phyloP scores from a whole-genome alignment of 495 filamentous ascomycete species.

The Neurospora sp. region DNA sequence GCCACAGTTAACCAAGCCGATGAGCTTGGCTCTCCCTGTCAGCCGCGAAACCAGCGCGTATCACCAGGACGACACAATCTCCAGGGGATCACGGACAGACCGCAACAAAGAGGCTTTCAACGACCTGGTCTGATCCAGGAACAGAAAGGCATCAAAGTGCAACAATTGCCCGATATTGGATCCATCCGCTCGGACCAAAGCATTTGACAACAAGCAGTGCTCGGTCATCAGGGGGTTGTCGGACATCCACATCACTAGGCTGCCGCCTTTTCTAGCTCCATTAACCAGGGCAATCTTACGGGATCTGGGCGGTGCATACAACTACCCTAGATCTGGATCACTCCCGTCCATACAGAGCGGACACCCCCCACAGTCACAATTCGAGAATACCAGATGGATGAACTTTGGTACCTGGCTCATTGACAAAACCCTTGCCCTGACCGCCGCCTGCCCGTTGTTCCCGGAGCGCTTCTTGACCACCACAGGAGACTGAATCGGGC shows the following conservation, averaged over 20 bases:
- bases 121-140: not conserved
- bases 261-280: not conserved
- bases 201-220: not conserved
- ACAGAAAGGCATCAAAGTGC: not conserved
- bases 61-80: not conserved
- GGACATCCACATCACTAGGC: not conserved
- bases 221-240: not conserved
- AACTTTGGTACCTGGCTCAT: not conserved
- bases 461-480: not conserved
- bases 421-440: not conserved
- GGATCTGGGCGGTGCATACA: not conserved
- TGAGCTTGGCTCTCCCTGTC: not conserved
- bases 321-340: not conserved
- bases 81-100: not conserved
- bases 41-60: not conserved
- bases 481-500: not conserved
- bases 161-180: not conserved
- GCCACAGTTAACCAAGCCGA: not conserved
- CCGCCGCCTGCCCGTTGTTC: not conserved
- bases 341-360: not conserved
- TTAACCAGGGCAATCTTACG: not conserved
- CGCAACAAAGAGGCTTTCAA: not conserved
- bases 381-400: not conserved
- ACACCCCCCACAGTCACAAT: not conserved
- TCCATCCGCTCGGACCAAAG: not conserved